Base-by-base conservation (phyloP, 1,284 basidiomycete genomes). In the Moniliophthora roreri region DNA sequence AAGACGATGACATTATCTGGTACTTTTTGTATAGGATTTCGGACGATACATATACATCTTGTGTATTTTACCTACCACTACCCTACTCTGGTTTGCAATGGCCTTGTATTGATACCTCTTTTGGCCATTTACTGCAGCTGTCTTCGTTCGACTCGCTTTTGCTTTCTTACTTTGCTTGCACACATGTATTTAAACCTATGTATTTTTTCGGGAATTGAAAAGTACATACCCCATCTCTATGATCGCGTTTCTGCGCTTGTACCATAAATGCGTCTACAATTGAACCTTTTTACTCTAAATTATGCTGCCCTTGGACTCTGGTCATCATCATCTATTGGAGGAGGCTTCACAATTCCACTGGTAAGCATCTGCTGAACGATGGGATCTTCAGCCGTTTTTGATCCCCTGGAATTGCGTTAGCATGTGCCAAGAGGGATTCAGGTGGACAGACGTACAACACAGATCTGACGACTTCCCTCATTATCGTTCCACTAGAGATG, bases 401-500 rank as follows among this genome's bases (percentile, higher is more conserved):
- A 60, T n/a, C 80, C 79, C 50, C 81, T 82, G 45, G 1, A 42
- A 39, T 37, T 18, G 38, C 46, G 10, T n/a, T 11, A 32, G 28
- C 28, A 47, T 13, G 16, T 16, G 16, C 11, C 26, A 28, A 28
- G 11, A 36, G 11, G 15, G 35, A 36, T 8, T 39, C 16, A 35
- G 24, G 6, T 38, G 16, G 32, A 48, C 39, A 18, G 13, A 72
- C 84, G 62, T 60, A 90, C 87, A 86, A 60, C 13, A 87, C 71
- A 13, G 67, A 63, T 54, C 66, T 71, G 15, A 81, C 86, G 40
- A 80, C 86, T 3, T 87, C 81, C 34, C 78, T 73, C 66, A 95
- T 76, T 15, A 95, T 80, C 9, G 72, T 66, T 4, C 91, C 88
- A 45, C 84, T 87, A 1, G 80, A 70, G 34, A 89, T 73, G 58